Base-by-base conservation (phyloP, 1,139 yeast genomes). In the Pichia sp. region DNA sequence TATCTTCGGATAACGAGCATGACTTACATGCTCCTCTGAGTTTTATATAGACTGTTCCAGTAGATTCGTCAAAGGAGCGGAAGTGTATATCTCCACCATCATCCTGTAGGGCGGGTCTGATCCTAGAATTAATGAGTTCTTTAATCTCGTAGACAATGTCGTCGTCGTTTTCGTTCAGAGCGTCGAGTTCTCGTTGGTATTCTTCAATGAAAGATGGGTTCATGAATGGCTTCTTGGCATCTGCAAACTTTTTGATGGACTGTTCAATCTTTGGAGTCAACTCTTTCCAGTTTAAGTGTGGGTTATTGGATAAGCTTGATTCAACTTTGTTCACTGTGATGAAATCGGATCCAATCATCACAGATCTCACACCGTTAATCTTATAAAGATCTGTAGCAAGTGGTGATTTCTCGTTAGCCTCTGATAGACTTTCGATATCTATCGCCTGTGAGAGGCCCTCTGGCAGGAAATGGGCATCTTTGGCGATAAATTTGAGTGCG, bases 41-140 rank as follows among this genome's bases (percentile, higher is more conserved):
- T 56, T 80, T 80, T 51, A 84, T 68, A 52, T 72, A 77, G 2
- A 84, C 94, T 7, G 74, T 67, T 6, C 94, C 94, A 1, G 71
- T 64, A 40, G 70, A 75, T 39, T 75, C 83, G 42, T 77, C 81
- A 52, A 80, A 80, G 1, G 77, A 84, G 45, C 74, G 69, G 56
- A 72, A 84, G 53, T 74, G 86, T 45, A 78, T 72, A 55, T 81
- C 91, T 14, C 91, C 94, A 37, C 94, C 94, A 51, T 83, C 94
- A 51, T 83, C 94, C 55, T 74, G 81, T 37, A 75, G 65, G 3
- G 80, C 80, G 2, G 82, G 82, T 53, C 79, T 67, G 29, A 75
- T 75, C 55, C 79, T 65, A 0, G 81, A 74, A 47, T 70, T 74
- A 34, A 75, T 71, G 46, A 75, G 61, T 46, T 74, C 80, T 45